Conservation (phyloP, 2,329 filamentous ascomycete species). For the Sphaerostilbella broomeana region DNA sequence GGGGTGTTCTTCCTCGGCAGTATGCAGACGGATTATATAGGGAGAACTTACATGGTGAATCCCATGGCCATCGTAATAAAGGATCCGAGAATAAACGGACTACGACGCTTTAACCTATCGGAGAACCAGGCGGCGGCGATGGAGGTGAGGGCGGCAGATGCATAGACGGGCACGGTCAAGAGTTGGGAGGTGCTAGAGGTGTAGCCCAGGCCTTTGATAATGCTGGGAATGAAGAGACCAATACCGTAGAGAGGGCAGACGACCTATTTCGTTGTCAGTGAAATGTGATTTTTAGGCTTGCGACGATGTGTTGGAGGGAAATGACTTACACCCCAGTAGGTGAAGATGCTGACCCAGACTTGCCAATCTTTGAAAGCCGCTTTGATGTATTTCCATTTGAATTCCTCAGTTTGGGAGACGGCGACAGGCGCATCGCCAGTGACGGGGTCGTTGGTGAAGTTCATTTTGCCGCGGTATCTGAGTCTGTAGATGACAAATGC, state of each 20-base stretch:
- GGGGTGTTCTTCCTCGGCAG: neutral
- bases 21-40: neutral
- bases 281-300: neutral
- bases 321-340: constrained; percentile 56
- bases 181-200: constrained; percentile 53
- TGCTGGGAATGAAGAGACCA: constrained; percentile 57
- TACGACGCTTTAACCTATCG: constrained; percentile 46
- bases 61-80: constrained; percentile 49
- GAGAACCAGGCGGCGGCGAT: constrained; percentile 49
- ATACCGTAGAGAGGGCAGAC: constrained; percentile 50
- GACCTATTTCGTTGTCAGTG: constrained; percentile 29
- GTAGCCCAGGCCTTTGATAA: constrained; percentile 55
- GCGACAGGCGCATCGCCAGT: constrained; percentile 36
- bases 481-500: constrained; percentile 65
- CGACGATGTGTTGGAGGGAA: neutral
- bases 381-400: constrained; percentile 69
- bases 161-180: constrained; percentile 55
- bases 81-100: constrained; percentile 49
- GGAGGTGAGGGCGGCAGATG: constrained; percentile 56
- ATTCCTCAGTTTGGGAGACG: constrained; percentile 63
- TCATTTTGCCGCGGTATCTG: constrained; percentile 51
- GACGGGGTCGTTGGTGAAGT: constrained; percentile 1
- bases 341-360: constrained; percentile 55
- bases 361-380: constrained; percentile 74
- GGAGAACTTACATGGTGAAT: constrained; percentile 41